A percentile compares a stretch with the other conserved stretches of the same genome.
phyloP scores from a whole-genome alignment of 768 basidiomycete species.

The Pisolithus sp. region DNA sequence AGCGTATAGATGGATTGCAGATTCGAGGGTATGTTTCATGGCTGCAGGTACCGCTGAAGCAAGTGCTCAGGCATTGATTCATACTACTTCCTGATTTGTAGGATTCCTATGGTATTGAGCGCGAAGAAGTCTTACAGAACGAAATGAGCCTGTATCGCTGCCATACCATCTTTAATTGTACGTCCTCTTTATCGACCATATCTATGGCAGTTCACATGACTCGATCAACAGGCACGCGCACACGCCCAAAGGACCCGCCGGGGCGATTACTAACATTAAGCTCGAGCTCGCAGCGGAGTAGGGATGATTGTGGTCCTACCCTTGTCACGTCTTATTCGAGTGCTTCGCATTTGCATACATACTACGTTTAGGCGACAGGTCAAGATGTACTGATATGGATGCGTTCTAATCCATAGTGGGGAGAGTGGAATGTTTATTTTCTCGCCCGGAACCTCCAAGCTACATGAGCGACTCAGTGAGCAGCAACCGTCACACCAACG shows the following conservation, averaged over 20 bases:
- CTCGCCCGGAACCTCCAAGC: too few species aligned
- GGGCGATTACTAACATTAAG: conserved; percentile 91
- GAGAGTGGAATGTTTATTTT: too few species aligned
- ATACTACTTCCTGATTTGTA: conserved; percentile 19
- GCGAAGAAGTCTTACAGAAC: conserved; percentile 92
- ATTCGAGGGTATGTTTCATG: conserved; percentile 59
- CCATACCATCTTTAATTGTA: conserved; percentile 98
- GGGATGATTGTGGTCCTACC: neutral
- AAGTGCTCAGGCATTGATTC: neutral
- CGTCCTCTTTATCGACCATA: conserved; percentile 14
- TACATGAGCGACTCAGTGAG: too few species aligned
- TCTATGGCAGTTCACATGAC: neutral
- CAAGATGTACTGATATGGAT: too few species aligned
- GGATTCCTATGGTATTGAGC: conserved; percentile 72
- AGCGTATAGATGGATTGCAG: conserved; percentile 97
- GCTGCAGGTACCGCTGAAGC: neutral
- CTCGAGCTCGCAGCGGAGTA: conserved; percentile 78
- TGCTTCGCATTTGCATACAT: too few species aligned
- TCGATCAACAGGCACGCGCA: conserved; percentile 59
- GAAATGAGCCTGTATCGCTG: conserved; percentile 95
- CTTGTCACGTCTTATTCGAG: too few species aligned
- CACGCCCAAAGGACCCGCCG: conserved; percentile 92
- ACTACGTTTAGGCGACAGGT: too few species aligned
- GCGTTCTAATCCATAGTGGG: too few species aligned
- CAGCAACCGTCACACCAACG: too few species aligned